These are phyloP conservation scores for Herpetomonas tarakana DNA, from an alignment of 208 protist genomes.

Conservation along the genomic window DNA sequence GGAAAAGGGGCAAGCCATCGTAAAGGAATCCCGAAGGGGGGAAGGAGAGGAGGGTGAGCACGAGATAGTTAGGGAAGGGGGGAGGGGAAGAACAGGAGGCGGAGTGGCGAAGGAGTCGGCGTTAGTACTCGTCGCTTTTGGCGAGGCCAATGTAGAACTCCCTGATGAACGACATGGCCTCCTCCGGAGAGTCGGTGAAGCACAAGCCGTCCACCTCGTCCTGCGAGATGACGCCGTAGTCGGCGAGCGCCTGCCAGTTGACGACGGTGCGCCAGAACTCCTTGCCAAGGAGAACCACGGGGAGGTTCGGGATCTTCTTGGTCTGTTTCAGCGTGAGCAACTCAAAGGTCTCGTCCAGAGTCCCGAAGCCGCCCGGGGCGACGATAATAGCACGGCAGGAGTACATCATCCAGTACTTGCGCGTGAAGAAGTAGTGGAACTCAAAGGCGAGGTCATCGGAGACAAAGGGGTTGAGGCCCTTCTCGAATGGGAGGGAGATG, in stretches of 20 bases:
- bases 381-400: constrained; percentile 87
- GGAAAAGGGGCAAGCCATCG: not conserved
- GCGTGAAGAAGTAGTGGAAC: constrained; percentile 95
- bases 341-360: constrained; percentile 92
- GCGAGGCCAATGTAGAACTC: constrained; percentile 41
- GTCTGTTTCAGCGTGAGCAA: constrained; percentile 90
- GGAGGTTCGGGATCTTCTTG: constrained; percentile 81
- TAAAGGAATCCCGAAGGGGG: no score
- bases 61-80: not conserved
- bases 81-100: not conserved
- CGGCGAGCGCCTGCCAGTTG: constrained; percentile 86
- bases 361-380: constrained; percentile 90
- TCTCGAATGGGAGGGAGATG: constrained; percentile 93
- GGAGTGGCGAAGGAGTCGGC: no score
- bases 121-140: not conserved
- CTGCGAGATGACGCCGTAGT: constrained; percentile 87
- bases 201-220: constrained; percentile 74
- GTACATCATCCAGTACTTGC: constrained; percentile 96
- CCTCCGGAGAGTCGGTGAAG: constrained; percentile 85
- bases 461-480: constrained; percentile 89
- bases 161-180: constrained; percentile 78
- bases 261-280: constrained; percentile 87
- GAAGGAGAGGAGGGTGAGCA: no score
- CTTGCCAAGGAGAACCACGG: constrained; percentile 82
- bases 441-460: constrained; percentile 86